Conservation (phyloP, 371 early-diverging fungal genomes). For the Saksenaea oblongispora region DNA sequence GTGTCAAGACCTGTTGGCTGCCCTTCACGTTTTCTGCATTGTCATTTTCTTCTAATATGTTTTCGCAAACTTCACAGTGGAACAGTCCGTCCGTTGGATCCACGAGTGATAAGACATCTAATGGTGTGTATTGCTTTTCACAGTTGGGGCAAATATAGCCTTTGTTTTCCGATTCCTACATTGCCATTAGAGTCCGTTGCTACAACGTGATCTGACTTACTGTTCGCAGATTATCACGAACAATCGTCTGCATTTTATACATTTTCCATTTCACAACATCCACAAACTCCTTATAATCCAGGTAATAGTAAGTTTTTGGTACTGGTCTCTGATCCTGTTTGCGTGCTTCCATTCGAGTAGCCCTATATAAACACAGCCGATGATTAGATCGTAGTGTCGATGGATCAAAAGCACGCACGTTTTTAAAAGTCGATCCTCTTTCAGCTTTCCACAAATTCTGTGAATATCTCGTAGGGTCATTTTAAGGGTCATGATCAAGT, state of each 20-base stretch:
- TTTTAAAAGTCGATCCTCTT: slow-evolving; percentile 75
- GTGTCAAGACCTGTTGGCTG: slow-evolving; percentile 38
- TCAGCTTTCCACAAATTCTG: slow-evolving; percentile 78
- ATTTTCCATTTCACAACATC: slow-evolving; percentile 93
- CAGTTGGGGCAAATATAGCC: slow-evolving; percentile 73
- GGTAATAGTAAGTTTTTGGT: slow-evolving; percentile 79
- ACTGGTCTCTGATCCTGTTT: slow-evolving; percentile 66
- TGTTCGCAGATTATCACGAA: slow-evolving; percentile 70
- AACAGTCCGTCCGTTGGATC: slow-evolving; percentile 53
- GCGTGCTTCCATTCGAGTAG: slow-evolving; percentile 62
- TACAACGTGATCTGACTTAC: slow-evolving; percentile 29
- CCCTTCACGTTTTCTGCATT: slow-evolving; percentile 63
- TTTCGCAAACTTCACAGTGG: slow-evolving; percentile 64
- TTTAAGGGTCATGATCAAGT: slow-evolving; percentile 68
- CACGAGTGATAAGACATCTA: slow-evolving; percentile 59
- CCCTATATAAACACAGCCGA: slow-evolving; percentile 30
- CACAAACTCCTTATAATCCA: slow-evolving; percentile 92
- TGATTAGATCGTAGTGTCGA: slow-evolving; percentile 1
- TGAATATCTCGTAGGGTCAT: slow-evolving; percentile 74
- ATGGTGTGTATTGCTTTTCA: slow-evolving; percentile 50
- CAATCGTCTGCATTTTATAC: slow-evolving; percentile 77
- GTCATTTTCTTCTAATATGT: slow-evolving; percentile 65
- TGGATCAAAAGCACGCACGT: slow-evolving; percentile 49
- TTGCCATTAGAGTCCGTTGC: not conserved
- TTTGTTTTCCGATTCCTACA: slow-evolving; percentile 70